phyloP scores from a whole-genome alignment of 2,329 filamentous ascomycete species.

The Xenoacremonium recifei region DNA sequence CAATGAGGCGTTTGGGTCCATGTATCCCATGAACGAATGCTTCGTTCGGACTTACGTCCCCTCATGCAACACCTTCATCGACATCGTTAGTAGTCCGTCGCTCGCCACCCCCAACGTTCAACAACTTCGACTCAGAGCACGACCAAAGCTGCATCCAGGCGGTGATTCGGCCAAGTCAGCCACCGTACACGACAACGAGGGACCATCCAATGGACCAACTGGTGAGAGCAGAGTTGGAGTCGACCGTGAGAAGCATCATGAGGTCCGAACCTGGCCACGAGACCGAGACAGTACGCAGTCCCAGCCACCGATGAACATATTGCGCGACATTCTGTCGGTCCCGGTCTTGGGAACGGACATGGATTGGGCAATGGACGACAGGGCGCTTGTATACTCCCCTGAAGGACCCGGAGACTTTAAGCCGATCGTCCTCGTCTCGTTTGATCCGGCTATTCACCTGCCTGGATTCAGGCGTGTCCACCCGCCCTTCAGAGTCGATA shows the following conservation, averaged over 20 bases:
- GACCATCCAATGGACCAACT: not conserved
- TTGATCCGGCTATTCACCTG: conserved; percentile 28
- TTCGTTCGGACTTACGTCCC: conserved; percentile 55
- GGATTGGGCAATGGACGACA: conserved; percentile 45
- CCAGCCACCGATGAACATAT: not conserved
- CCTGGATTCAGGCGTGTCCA: conserved; percentile 15
- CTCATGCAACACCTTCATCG: conserved; percentile 54
- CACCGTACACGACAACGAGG: not conserved
- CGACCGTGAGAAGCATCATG: not conserved
- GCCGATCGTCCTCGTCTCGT: conserved; percentile 26
- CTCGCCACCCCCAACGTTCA: conserved; percentile 25
- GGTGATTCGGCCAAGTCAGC: not conserved
- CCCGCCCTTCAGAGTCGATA: too few relatives aligned
- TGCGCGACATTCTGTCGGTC: conserved; percentile 37
- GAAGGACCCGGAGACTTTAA: conserved; percentile 10
- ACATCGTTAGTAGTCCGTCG: conserved; percentile 54
- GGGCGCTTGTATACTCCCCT: conserved; percentile 44
- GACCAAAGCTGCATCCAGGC: conserved; percentile 12
- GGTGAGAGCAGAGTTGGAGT: not conserved
- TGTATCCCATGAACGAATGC: conserved; percentile 53
- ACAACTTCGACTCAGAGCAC: conserved; percentile 42
- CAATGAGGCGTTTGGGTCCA: conserved; percentile 36
- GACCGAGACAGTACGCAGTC: not conserved
- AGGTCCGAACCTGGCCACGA: not conserved
- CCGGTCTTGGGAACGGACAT: conserved; percentile 31